Evolutionary conservation across 768 basidiomycete species (phyloP), one percentile per base, ranked within the genome.

Genomic region (Termitomyces sp.): DNA sequence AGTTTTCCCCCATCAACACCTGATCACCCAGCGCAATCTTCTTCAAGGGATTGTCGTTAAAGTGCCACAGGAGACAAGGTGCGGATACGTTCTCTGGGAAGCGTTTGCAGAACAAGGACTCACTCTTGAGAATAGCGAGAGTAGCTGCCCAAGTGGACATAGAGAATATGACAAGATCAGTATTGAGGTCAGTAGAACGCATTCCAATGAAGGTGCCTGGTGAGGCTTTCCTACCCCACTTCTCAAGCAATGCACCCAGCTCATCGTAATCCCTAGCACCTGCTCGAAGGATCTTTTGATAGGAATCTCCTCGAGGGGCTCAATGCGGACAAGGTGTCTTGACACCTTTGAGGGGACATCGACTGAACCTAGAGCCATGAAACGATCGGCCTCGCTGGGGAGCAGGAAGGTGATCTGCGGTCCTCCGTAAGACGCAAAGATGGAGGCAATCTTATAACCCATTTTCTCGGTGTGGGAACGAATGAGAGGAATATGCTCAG

Each of bases 221-320:
- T 0, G 42, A n/a, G 0, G 42, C 24, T 43, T 43, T 43, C 12
- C 12, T 4, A 13, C 10, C 10, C 42, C 42, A 43, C 13, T 13
- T 22, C 4, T 22, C 42, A 3, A 43, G 0, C 0, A 0, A 4
- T 1, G 10, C 4, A 0, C 13, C 10, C 4, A 43, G 42, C 4
- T 43, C 2, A 7, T 43, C 42, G 2, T 4, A 24, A 5, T 43
- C 42, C 12, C 42, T 43, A 0, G 42, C 42, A 43, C 42, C 13
- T 22, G 2, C 3, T 43, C 42, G 13, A 43, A 43, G 0, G 13
- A 2, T 3, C 42, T 43, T 6, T 22, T 5, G 1, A 43, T 2
- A 1, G 42, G 22, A 2, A 43, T 43, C 2, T 43, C 20, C 22
- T 43, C 22, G 10, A 42, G 41, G 0, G 9, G 41, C 4, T 42